Conservation (phyloP, 495 filamentous ascomycete species). For the Pseudomonodictys pantanalensis region DNA sequence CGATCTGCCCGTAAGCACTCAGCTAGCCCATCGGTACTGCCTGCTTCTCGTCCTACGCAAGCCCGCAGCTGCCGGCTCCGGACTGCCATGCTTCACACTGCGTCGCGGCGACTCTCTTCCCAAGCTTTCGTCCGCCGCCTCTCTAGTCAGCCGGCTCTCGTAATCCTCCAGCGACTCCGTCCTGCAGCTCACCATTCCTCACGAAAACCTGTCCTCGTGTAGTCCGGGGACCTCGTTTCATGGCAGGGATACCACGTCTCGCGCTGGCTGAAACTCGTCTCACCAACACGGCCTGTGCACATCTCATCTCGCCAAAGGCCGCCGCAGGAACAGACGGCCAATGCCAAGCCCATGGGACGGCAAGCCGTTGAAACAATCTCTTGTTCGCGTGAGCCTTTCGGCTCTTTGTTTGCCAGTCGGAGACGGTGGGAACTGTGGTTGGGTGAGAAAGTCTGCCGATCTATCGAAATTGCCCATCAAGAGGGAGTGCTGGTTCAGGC, state of each 20-base stretch:
- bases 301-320: conserved; percentile 20
- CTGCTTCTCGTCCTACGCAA: background rate
- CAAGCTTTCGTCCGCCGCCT: background rate
- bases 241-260: conserved; percentile 17
- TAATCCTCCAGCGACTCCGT: background rate
- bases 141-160: background rate
- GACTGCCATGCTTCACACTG: background rate
- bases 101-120: background rate
- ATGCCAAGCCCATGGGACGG: background rate
- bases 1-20: background rate
- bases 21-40: background rate
- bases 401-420: background rate
- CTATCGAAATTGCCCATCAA: too few relatives aligned
- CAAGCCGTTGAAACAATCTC: conserved; percentile 4
- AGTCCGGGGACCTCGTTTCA: conserved; percentile 19
- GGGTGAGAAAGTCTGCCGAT: background rate
- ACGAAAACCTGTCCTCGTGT: background rate
- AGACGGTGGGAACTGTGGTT: too few relatives aligned
- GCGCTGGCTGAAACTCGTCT: conserved; percentile 24
- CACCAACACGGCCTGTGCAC: conserved; percentile 11
- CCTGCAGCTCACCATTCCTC: background rate
- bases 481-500: too few relatives aligned
- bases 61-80: background rate
- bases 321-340: conserved; percentile 5
- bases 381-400: background rate